These are phyloP conservation scores for Xylaria sp. DNA, from an alignment of 2,329 filamentous ascomycete genomes.

Conservation along the genomic window DNA sequence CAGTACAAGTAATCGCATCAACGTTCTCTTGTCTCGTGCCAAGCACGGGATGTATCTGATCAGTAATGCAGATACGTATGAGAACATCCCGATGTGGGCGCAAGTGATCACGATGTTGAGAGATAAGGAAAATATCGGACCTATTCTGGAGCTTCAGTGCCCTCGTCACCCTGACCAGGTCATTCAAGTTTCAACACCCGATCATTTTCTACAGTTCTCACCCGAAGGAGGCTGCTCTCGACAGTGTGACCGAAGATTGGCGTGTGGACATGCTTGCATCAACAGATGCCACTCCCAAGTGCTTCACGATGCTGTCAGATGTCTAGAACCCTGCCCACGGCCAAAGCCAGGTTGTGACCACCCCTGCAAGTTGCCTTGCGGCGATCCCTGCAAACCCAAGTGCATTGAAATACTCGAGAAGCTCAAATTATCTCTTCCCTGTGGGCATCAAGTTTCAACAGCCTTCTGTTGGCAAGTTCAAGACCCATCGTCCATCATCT, in stretches of 20 bases:
- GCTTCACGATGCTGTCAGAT: conserved; percentile 54
- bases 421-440: conserved; percentile 44
- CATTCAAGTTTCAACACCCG: conserved; percentile 57
- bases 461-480: conserved; percentile 51
- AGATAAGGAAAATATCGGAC: conserved; percentile 51
- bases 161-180: conserved; percentile 57
- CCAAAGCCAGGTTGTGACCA: conserved; percentile 51
- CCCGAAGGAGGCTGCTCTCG: conserved; percentile 68
- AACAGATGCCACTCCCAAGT: conserved; percentile 54
- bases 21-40: conserved; percentile 70
- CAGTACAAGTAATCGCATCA: conserved; percentile 69
- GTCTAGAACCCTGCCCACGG: conserved; percentile 52
- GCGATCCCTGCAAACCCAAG: conserved; percentile 47
- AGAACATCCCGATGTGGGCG: conserved; percentile 66
- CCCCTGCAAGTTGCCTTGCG: conserved; percentile 50
- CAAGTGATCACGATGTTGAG: conserved; percentile 61
- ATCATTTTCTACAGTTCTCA: conserved; percentile 60
- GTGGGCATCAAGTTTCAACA: conserved; percentile 47
- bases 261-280: conserved; percentile 55
- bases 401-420: conserved; percentile 45
- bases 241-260: conserved; percentile 55
- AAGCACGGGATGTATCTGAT: conserved; percentile 75
- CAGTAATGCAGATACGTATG: conserved; percentile 66
- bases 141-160: conserved; percentile 39
- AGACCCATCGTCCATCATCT: conserved; percentile 53